These are phyloP conservation scores for Aspergillus steynii DNA, from an alignment of 495 filamentous ascomycete species.

Conservation along the genomic window DNA sequence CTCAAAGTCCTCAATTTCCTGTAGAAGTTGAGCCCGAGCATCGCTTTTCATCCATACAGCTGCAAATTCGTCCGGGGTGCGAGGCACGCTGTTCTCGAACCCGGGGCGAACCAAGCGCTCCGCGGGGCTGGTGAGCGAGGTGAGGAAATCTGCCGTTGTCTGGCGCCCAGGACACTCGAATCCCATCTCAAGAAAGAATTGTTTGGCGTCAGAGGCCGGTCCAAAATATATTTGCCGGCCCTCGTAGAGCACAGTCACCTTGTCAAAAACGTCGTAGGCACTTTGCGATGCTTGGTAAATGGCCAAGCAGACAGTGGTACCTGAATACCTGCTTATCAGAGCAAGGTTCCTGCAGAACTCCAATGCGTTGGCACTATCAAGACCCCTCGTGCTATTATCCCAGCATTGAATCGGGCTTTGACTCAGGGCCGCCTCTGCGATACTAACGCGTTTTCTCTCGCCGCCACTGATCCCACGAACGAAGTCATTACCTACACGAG, in stretches of 20 bases:
- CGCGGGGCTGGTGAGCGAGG: conserved; percentile 67
- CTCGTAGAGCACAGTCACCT: conserved; percentile 62
- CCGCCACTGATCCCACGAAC: conserved; percentile 84
- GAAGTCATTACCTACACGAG: conserved; percentile 70
- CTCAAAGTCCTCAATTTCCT: conserved; percentile 58
- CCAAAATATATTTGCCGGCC: conserved; percentile 72
- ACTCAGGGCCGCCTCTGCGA: conserved; percentile 63
- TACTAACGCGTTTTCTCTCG: conserved; percentile 73
- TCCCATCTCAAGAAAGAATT: conserved; percentile 66
- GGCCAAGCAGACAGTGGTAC: conserved; percentile 75
- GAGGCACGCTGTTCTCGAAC: conserved; percentile 65
- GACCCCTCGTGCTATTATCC: conserved; percentile 86
- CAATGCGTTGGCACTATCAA: conserved; percentile 82
- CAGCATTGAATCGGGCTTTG: conserved; percentile 75
- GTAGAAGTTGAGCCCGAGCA: conserved; percentile 49
- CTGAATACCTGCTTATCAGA: conserved; percentile 72
- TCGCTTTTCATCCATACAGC: conserved; percentile 58
- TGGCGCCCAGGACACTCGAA: conserved; percentile 62
- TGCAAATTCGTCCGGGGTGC: conserved; percentile 72
- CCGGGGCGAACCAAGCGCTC: conserved; percentile 65
- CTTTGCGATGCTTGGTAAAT: conserved; percentile 88
- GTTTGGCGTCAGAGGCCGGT: conserved; percentile 55
- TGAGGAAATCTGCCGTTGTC: conserved; percentile 76
- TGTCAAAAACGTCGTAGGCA: conserved; percentile 72
- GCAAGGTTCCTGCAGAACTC: conserved; percentile 72